phyloP scores from a whole-genome alignment of 805 yeast species.

The Clavispora carvajalis region DNA sequence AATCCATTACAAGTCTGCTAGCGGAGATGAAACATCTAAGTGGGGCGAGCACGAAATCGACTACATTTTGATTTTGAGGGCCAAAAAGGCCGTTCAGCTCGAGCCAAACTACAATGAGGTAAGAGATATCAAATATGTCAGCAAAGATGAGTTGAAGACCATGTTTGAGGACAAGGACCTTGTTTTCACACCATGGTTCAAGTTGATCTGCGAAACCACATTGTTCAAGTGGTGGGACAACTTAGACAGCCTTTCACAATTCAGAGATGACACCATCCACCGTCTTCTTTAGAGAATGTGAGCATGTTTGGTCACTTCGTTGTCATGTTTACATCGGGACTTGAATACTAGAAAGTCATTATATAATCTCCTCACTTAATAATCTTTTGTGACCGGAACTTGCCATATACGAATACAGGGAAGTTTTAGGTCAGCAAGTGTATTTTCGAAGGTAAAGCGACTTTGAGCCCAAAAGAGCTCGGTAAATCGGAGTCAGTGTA shows the following conservation, averaged over 20 bases:
- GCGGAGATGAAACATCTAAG: slow-evolving; percentile 51
- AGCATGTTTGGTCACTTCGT: background rate
- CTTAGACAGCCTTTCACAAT: slow-evolving; percentile 52
- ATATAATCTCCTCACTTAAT: background rate
- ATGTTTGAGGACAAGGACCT: slow-evolving; percentile 71
- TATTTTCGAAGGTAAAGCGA: no score
- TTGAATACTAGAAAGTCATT: background rate
- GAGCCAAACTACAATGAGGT: slow-evolving; percentile 74
- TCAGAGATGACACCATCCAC: slow-evolving; percentile 42
- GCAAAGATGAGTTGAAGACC: slow-evolving; percentile 54
- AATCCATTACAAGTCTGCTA: slow-evolving; percentile 86
- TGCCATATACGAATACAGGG: no score
- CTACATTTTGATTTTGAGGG: slow-evolving; percentile 75
- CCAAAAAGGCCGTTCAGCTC: slow-evolving; percentile 46
- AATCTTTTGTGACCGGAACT: no score
- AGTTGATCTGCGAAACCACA: slow-evolving; percentile 86
- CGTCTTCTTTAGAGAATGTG: slow-evolving; percentile 37
- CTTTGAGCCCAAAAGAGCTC: no score
- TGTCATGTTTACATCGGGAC: background rate
- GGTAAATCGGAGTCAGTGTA: background rate
- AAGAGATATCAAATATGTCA: slow-evolving; percentile 71
- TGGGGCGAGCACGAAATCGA: slow-evolving; percentile 99
- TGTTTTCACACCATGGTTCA: slow-evolving; percentile 96
- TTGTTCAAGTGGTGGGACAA: slow-evolving; percentile 92
- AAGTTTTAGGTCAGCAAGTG: no score